Evolutionary conservation across 345 rosid species (phyloP).

Genomic region (Aquilaria malaccensis): DNA sequence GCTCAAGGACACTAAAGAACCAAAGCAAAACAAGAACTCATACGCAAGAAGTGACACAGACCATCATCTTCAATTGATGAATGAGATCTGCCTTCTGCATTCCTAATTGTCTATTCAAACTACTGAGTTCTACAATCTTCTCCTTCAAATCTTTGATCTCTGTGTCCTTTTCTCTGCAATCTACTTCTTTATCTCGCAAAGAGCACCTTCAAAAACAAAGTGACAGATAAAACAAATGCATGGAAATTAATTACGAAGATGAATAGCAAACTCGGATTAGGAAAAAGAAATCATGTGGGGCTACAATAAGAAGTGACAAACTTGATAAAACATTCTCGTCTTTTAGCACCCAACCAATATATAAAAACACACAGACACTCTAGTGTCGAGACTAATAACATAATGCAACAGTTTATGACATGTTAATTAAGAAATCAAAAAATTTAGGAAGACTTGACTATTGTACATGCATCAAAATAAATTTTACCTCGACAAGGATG

Average conservation of each 20-base stretch:
- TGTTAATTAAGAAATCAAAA: neutral
- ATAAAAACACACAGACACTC: too few species aligned
- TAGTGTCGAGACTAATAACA: too few species aligned
- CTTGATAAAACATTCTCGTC: too few species aligned
- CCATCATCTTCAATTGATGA: conserved; percentile 63
- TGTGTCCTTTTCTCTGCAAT: conserved; percentile 62
- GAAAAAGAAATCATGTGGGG: too few species aligned
- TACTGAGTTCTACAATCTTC: conserved; percentile 54
- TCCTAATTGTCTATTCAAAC: conserved; percentile 53
- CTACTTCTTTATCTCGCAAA: conserved; percentile 74
- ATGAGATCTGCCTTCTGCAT: conserved; percentile 57
- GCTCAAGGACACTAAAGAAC: conserved; percentile 2
- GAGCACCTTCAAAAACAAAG: conserved; percentile 48
- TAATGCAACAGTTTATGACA: neutral
- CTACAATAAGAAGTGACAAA: too few species aligned
- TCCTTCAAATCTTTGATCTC: conserved; percentile 70
- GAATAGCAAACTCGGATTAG: too few species aligned
- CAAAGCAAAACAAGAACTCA: neutral
- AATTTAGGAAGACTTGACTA: neutral
- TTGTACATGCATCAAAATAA: neutral
- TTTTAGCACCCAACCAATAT: too few species aligned
- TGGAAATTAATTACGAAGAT: neutral
- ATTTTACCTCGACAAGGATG: conserved; percentile 77
- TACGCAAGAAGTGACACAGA: conserved; percentile 17
- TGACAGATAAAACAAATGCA: neutral